Evolutionary conservation across 2,329 filamentous ascomycete species (phyloP).

Genomic region (Rutstroemia sp.): DNA sequence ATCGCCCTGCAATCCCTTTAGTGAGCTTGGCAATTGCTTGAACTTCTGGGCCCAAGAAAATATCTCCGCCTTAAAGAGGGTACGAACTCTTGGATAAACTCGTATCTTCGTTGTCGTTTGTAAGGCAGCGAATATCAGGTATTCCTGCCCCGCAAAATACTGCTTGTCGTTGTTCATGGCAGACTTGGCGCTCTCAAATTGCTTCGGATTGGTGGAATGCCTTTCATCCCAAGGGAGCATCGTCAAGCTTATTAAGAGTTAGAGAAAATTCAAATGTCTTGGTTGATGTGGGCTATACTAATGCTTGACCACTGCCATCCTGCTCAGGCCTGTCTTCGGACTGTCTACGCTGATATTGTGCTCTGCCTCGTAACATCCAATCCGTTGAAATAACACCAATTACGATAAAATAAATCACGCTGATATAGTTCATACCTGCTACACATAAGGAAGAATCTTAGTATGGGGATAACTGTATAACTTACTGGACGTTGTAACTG

Average conservation of each 20-base stretch:
- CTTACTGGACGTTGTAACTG: constrained; percentile 6
- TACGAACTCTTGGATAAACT: too few relatives aligned
- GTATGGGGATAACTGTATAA: not conserved
- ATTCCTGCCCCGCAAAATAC: not conserved
- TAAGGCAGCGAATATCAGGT: too few relatives aligned
- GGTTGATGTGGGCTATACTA: not conserved
- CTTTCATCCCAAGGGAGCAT: not conserved
- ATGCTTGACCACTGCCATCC: not conserved
- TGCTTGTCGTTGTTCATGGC: not conserved
- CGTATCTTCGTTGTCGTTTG: too few relatives aligned
- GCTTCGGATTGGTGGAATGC: not conserved
- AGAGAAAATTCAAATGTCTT: not conserved
- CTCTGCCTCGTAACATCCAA: constrained; percentile 1
- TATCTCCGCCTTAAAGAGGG: too few relatives aligned
- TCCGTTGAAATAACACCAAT: not conserved
- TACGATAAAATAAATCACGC: constrained; percentile 3
- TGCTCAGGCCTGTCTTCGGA: not conserved
- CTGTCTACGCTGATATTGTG: constrained; percentile 1
- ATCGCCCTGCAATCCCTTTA: too few relatives aligned
- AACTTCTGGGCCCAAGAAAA: too few relatives aligned
- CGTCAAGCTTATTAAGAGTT: not conserved
- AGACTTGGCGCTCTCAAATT: not conserved
- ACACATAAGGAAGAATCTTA: not conserved
- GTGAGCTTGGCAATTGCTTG: too few relatives aligned
- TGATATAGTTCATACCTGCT: constrained; percentile 9